Base-by-base conservation (phyloP, 306 rosid genomes). In the Gastrolobium bilobum region DNA sequence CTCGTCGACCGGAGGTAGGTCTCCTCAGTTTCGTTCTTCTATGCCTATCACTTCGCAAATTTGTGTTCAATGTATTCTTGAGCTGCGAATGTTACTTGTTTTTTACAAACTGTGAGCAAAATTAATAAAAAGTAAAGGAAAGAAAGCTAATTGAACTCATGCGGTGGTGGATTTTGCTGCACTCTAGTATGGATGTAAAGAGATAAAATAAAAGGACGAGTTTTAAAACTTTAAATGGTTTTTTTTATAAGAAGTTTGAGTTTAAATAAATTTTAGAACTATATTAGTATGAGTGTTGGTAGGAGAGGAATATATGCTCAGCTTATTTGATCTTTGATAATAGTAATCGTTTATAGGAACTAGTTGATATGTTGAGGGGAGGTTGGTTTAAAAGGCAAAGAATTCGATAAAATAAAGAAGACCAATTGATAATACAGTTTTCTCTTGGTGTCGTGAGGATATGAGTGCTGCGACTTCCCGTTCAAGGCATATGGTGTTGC, bases 1-100 rank as follows among this genome's bases (percentile, higher is more conserved):
- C 90, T 43, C 88, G 90, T 10, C 91, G 96, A 71, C 84, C 91
- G 4, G 97, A 93, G 96, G 98, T 93, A 33, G 2, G 13, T 69
- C 40, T 58, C 5, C 58, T 81, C 77, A 10, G 0, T 26, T 67
- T 73, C 33, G 5, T 35, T 53, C 6, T 29, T 64, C 43, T 29
- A 5, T 44, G 14, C 15, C 1, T 34, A 38, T 51, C 6, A 5
- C 13, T 10, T 10, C 40, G 0, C 1, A 0, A 31, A 29, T 69
- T 76, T 61, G 0, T 71, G 0, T 73, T 65, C 51, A 50, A 34
- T 73, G 59, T 20, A 1, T 33, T 62, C 7, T 63, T 58, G 11
- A 80, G 57, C 77, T 84, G 7, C 4, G 4, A 58, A 56, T 75
- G 73, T 56, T 70, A 44, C 56, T 7, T 68, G 3, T 15, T 50